phyloP scores from a whole-genome alignment of 768 basidiomycete species.

The Coprinellus aureogranulatus region DNA sequence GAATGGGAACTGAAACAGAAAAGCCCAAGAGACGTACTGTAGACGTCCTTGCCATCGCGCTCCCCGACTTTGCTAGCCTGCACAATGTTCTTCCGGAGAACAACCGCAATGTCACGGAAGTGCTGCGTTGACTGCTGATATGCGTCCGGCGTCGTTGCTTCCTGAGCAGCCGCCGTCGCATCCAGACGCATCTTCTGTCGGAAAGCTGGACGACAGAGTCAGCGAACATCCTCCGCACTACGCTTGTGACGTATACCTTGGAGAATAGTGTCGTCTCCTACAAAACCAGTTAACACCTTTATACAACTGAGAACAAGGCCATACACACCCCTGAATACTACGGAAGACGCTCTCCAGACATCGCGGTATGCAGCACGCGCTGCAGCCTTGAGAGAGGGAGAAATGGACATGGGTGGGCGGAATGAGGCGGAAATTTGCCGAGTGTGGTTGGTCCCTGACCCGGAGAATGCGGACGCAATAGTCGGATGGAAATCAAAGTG shows the following conservation, averaged over 20 bases:
- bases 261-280: slow-evolving; percentile 58
- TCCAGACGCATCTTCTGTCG: slow-evolving; percentile 65
- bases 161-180: slow-evolving; percentile 36
- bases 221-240: not conserved
- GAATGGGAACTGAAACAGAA: too few species aligned
- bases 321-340: slow-evolving; percentile 61
- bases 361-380: slow-evolving; percentile 75
- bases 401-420: slow-evolving; percentile 46
- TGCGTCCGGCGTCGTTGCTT: slow-evolving; percentile 42
- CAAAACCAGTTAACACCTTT: slow-evolving; percentile 6
- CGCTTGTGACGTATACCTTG: slow-evolving; percentile 38
- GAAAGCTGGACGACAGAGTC: slow-evolving; percentile 58
- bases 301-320: not conserved
- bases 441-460: slow-evolving; percentile 21
- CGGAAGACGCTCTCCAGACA: slow-evolving; percentile 61
- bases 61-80: slow-evolving; percentile 60
- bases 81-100: slow-evolving; percentile 80
- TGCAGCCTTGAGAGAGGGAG: slow-evolving; percentile 56
- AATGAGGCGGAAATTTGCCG: slow-evolving; percentile 15
- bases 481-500: too few species aligned
- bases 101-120: slow-evolving; percentile 68
- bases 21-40: slow-evolving; percentile 55
- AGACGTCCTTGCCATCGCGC: slow-evolving; percentile 41
- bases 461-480: too few species aligned
- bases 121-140: slow-evolving; percentile 57